Conservation (phyloP, 176 grass and related monocot genomes). For the Aegilops tauschii region DNA sequence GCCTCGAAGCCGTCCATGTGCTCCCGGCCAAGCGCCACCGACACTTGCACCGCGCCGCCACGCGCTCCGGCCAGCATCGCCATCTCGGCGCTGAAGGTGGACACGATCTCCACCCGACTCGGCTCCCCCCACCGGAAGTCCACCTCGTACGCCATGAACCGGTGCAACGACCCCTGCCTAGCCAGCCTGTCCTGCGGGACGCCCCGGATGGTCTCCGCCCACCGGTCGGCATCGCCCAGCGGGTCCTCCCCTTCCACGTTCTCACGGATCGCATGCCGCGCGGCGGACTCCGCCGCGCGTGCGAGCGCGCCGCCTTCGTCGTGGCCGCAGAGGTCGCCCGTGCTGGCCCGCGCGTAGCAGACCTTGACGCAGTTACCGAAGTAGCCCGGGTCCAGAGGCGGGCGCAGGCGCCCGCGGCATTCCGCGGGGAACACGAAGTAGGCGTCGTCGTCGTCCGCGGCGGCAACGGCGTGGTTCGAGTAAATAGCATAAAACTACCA, state of each 20-base stretch:
- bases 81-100: background rate
- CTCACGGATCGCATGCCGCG: constrained; percentile 3
- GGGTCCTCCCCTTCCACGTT: background rate
- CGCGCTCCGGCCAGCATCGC: constrained; percentile 15
- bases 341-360: background rate
- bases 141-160: constrained; percentile 44
- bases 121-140: constrained; percentile 63
- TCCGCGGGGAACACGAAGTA: constrained; percentile 33
- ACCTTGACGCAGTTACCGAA: constrained; percentile 43
- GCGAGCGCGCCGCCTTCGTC: background rate
- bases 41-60: constrained; percentile 42
- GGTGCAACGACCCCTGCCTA: constrained; percentile 29
- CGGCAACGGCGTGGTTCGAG: background rate
- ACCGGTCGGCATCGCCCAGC: background rate
- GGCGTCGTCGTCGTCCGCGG: background rate
- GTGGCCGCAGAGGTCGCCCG: background rate
- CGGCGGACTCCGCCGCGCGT: background rate
- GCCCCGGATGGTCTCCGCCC: background rate
- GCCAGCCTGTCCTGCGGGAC: background rate
- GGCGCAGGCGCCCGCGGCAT: constrained; percentile 26
- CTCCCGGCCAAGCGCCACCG: constrained; percentile 2
- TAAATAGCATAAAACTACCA: too few relatives aligned
- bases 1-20: constrained; percentile 14
- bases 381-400: constrained; percentile 25
- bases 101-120: constrained; percentile 35